phyloP scores from a whole-genome alignment of 2,329 filamentous ascomycete species.

The Corinectria fuckeliana region DNA sequence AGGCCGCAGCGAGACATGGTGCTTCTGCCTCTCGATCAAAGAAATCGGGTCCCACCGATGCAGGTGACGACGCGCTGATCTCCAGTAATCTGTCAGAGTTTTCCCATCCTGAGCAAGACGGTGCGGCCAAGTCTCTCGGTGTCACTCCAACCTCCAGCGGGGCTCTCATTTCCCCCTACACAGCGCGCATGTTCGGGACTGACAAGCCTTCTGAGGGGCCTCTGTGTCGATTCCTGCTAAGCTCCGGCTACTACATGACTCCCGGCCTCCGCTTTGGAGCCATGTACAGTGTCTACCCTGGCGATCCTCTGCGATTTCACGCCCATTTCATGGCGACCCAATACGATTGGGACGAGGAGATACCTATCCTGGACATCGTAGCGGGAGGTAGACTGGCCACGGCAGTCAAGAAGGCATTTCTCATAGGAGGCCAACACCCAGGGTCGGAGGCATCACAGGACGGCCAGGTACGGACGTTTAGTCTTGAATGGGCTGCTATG shows the following conservation, averaged over 20 bases:
- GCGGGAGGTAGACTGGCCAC: slow-evolving; percentile 88
- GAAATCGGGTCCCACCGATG: slow-evolving; percentile 8
- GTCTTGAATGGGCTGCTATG: slow-evolving; percentile 94
- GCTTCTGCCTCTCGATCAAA: slow-evolving; percentile 11
- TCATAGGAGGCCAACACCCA: slow-evolving; percentile 75
- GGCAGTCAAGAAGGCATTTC: slow-evolving; percentile 93
- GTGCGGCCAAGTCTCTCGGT: slow-evolving; percentile 32
- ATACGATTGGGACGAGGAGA: slow-evolving; percentile 85
- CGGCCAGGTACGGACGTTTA: slow-evolving; percentile 71
- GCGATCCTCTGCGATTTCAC: slow-evolving; percentile 92
- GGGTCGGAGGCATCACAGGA: slow-evolving; percentile 42
- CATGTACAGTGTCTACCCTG: slow-evolving; percentile 93
- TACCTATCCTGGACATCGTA: slow-evolving; percentile 84
- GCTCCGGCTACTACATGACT: slow-evolving; percentile 82
- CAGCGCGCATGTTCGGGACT: slow-evolving; percentile 17
- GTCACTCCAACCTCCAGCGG: slow-evolving; percentile 48
- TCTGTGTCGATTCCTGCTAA: slow-evolving; percentile 81
- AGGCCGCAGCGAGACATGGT: slow-evolving; percentile 33
- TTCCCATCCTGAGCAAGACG: slow-evolving; percentile 16
- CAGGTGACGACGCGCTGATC: slow-evolving; percentile 24
- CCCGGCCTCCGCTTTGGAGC: slow-evolving; percentile 94
- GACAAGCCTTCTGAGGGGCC: slow-evolving; percentile 48
- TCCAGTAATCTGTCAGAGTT: slow-evolving; percentile 29
- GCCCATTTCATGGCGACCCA: slow-evolving; percentile 91
- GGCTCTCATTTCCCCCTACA: slow-evolving; percentile 35